A percentile compares a stretch with the other conserved stretches of the same genome.
Conservation (phyloP, 768 basidiomycete genomes). For the Daedaleopsis nitida region DNA sequence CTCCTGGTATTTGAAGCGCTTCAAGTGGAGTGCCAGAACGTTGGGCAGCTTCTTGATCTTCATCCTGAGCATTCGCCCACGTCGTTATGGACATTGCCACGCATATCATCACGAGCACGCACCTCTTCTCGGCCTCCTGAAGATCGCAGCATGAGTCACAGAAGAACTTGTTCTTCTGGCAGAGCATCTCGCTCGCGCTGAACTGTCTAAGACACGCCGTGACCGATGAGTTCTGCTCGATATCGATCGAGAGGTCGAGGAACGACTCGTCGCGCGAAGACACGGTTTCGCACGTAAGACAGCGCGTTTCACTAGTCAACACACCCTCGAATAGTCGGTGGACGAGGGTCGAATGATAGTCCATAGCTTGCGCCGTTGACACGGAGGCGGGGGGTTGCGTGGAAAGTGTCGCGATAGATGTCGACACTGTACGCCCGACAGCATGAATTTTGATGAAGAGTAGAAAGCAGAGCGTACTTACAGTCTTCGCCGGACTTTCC, state of each 20-base stretch:
- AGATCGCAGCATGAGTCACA: conserved; percentile 96
- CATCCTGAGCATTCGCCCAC: conserved; percentile 72
- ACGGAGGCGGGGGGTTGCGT: conserved; percentile 47
- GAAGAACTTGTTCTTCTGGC: conserved; percentile 97
- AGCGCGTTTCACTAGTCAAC: conserved; percentile 95
- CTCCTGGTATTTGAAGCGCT: conserved; percentile 99
- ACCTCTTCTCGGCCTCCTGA: conserved; percentile 98
- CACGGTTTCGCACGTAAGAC: conserved; percentile 97
- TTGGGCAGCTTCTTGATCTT: conserved; percentile 98
- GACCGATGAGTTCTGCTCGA: conserved; percentile 96
- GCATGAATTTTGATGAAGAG: conserved; percentile 1
- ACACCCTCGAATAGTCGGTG: conserved; percentile 93
- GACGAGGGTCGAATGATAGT: conserved; percentile 64
- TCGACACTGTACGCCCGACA: conserved; percentile 50
- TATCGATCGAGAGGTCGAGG: conserved; percentile 98
- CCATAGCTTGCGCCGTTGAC: conserved; percentile 36
- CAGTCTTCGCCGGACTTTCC: conserved; percentile 55
- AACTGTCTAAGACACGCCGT: conserved; percentile 96
- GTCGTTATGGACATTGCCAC: background rate
- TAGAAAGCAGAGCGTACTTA: conserved; percentile 42
- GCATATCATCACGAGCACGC: conserved; percentile 26
- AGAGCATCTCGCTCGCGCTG: conserved; percentile 97
- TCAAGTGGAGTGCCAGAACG: conserved; percentile 92
- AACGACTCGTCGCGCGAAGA: conserved; percentile 91
- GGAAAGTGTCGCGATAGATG: conserved; percentile 58